Conservation (phyloP, 176 grass and related monocot species). For the Oryza rufipogon region DNA sequence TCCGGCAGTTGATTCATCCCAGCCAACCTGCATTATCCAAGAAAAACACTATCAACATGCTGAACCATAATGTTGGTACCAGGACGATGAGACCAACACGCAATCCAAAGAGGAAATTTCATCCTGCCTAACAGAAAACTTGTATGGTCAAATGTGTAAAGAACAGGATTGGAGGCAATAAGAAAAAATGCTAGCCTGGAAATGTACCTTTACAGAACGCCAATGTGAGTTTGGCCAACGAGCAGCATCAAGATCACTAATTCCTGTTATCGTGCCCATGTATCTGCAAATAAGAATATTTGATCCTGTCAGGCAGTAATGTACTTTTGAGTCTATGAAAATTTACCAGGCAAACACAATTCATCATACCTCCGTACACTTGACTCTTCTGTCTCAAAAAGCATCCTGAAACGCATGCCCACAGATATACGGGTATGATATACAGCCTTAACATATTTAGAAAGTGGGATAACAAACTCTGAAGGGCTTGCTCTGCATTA, state of each 20-base stretch:
- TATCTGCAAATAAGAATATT: slow-evolving; percentile 60
- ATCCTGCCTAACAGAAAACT: slow-evolving; percentile 25
- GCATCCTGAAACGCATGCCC: slow-evolving; percentile 98
- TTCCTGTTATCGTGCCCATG: slow-evolving; percentile 99
- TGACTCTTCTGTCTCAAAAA: slow-evolving; percentile 99
- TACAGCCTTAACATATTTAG: slow-evolving; percentile 93
- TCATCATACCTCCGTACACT: slow-evolving; percentile 79
- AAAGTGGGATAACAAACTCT: slow-evolving; percentile 94
- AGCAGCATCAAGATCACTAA: slow-evolving; percentile 81
- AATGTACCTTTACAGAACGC: slow-evolving; percentile 94
- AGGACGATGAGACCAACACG: slow-evolving; percentile 16
- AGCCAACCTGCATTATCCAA: slow-evolving; percentile 78
- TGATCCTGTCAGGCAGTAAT: slow-evolving; percentile 8
- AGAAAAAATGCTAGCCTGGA: neutral
- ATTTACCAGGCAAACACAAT: neutral
- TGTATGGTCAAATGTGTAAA: slow-evolving; percentile 15
- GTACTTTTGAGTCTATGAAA: neutral
- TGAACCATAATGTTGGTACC: slow-evolving; percentile 21
- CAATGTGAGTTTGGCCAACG: slow-evolving; percentile 98
- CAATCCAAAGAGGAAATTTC: neutral
- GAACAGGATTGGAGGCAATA: neutral
- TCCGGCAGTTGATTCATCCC: slow-evolving; percentile 98
- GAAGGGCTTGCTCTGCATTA: slow-evolving; percentile 88
- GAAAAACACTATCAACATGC: slow-evolving; percentile 9
- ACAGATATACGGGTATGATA: slow-evolving; percentile 98